Evolutionary conservation across 495 filamentous ascomycete species (phyloP).

Genomic region (Neurospora sp.): DNA sequence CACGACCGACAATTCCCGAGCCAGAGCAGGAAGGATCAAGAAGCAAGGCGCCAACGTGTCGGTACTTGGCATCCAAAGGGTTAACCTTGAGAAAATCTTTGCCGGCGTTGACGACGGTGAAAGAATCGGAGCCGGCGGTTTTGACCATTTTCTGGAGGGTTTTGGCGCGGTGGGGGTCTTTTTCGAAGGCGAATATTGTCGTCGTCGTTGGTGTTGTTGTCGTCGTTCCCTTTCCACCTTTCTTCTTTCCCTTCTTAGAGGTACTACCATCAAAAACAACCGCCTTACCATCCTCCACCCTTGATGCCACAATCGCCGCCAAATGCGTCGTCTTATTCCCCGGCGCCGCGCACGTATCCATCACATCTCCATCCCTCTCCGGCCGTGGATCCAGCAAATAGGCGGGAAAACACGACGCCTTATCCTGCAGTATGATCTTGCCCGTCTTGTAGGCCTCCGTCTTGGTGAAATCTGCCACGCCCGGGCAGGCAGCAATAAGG

Average conservation of each 20-base stretch:
- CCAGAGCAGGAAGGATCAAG: slow-evolving; percentile 93
- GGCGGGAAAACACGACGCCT: slow-evolving; percentile 92
- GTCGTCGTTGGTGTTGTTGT: slow-evolving; percentile 17
- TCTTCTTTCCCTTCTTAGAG: slow-evolving; percentile 3
- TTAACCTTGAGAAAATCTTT: slow-evolving; percentile 73
- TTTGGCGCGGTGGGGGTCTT: slow-evolving; percentile 52
- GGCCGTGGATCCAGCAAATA: slow-evolving; percentile 58
- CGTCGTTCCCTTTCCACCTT: neutral
- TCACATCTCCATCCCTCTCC: slow-evolving; percentile 55
- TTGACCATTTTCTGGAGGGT: slow-evolving; percentile 76
- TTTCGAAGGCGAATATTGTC: slow-evolving; percentile 59
- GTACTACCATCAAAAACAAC: neutral
- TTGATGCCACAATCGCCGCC: slow-evolving; percentile 51
- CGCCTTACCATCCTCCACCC: neutral
- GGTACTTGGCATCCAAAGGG: slow-evolving; percentile 40
- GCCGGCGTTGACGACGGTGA: slow-evolving; percentile 55
- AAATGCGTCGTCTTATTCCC: slow-evolving; percentile 97
- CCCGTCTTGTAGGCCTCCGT: slow-evolving; percentile 64
- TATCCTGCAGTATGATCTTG: slow-evolving; percentile 83
- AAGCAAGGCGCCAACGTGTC: slow-evolving; percentile 60
- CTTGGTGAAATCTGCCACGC: slow-evolving; percentile 50
- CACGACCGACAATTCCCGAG: slow-evolving; percentile 82
- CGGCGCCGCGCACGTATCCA: slow-evolving; percentile 88
- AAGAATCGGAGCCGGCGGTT: slow-evolving; percentile 54
- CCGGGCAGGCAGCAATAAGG: slow-evolving; percentile 65